phyloP scores from a whole-genome alignment of 2,329 filamentous ascomycete species.

The Pseudocercospora vitis region DNA sequence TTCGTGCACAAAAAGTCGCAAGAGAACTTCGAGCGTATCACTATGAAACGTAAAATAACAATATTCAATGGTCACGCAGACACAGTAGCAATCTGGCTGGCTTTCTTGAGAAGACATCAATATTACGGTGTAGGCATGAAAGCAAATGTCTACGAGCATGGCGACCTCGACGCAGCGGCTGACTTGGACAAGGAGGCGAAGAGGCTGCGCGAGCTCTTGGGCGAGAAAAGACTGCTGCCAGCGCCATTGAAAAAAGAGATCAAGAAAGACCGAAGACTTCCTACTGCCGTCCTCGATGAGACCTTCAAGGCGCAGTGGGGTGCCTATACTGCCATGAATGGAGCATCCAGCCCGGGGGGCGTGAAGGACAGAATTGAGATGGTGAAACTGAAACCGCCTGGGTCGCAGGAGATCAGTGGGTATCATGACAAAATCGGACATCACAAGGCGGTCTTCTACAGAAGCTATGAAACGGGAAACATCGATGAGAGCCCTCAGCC shows the following conservation, averaged over 20 bases:
- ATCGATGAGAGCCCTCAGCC: too few species aligned
- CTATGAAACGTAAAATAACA: conserved; percentile 80
- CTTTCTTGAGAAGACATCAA: conserved; percentile 86
- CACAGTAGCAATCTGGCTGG: conserved; percentile 86
- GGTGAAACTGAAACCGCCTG: not conserved
- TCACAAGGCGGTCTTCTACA: not conserved
- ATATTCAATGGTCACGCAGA: conserved; percentile 90
- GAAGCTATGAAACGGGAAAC: too few species aligned
- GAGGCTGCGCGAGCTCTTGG: conserved; percentile 30
- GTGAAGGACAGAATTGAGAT: not conserved
- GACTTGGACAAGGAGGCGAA: conserved; percentile 40
- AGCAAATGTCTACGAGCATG: conserved; percentile 92
- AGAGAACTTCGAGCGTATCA: conserved; percentile 95
- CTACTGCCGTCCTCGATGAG: conserved; percentile 24
- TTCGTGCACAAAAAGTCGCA: conserved; percentile 98
- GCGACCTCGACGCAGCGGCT: conserved; percentile 47
- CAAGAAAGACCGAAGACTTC: not conserved
- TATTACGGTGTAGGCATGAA: conserved; percentile 99
- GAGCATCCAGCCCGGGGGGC: conserved; percentile 19
- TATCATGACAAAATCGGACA: too few species aligned
- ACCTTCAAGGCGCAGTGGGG: conserved; percentile 36
- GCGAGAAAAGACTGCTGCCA: conserved; percentile 23
- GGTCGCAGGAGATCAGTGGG: not conserved
- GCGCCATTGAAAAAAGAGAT: not conserved
- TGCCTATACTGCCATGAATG: conserved; percentile 32